Base-by-base conservation (phyloP, 345 rosid genomes). In the Melastoma malabathricum region DNA sequence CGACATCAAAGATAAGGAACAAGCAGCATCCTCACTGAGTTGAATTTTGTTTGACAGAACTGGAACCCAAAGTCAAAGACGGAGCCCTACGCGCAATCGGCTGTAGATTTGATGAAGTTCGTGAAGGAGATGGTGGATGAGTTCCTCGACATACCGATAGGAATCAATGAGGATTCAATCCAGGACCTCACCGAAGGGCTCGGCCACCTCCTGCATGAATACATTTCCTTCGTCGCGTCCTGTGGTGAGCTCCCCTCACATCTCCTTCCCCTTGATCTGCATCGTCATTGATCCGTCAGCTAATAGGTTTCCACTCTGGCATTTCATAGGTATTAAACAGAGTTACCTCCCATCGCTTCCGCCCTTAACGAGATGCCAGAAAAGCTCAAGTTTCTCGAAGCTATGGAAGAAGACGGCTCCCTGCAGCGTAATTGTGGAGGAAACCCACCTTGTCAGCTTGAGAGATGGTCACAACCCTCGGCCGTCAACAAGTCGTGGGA, bases 51-150 rank as follows among this genome's bases (percentile, higher is more conserved):
- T 2, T 27, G 64, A 50, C 62, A 92, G 98, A 87, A 95, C 2
- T 92, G 96, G 98, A 92, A 82, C 51, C 98, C 98, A 0, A 87
- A 80, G 64, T 84, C 98, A 39, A 92, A 87, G 72, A 77, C 80
- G 5, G 96, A 92, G 64, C 96, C 98, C 0, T 82, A 87, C 38
- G 81, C 93, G 5, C 86, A 77, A 22, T 80, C 98, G 0, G 84
- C 75, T 3, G 84, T 72, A 55, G 95, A 84, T 59, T 50, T 87
- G 15, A 79, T 76, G 81, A 79, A 60, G 70, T 53, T 73, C 27
- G 74, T 80, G 0, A 76, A 79, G 52, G 93, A 84, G 27, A 72
- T 69, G 0, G 80, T 80, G 23, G 80, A 81, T 5, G 96, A 84
- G 10, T 92, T 92, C 78, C 87, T 92, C 19, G 80, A 84, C 61